Conservation (phyloP, 2,329 filamentous ascomycete species). For the Aureobasidium melanogenum region DNA sequence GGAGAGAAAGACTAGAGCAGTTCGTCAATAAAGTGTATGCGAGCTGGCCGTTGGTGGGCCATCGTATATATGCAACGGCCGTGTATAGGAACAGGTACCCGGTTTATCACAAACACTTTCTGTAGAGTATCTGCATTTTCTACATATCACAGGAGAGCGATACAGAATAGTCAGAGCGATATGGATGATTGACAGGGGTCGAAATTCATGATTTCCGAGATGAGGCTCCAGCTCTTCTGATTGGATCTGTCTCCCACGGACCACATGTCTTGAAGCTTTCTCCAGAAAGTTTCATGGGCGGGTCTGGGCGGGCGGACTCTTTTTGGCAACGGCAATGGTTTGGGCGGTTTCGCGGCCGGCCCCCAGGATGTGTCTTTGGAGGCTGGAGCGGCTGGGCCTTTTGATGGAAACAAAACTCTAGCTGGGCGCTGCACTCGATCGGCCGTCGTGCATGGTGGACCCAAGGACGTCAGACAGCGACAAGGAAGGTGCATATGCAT, state of each 20-base stretch:
- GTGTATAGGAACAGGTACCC: not conserved
- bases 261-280: not conserved
- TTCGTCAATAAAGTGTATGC: slow-evolving; percentile 4
- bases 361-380: not conserved
- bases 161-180: not conserved
- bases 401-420: not conserved
- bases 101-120: not conserved
- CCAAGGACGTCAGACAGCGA: not conserved
- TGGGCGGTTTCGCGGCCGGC: not conserved
- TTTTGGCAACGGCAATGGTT: not conserved
- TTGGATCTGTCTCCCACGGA: not conserved
- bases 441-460: not conserved
- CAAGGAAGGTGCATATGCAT: slow-evolving; percentile 1
- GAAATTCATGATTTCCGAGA: not conserved
- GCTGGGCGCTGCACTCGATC: not conserved
- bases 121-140: too few relatives aligned
- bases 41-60: not conserved
- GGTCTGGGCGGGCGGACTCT: not conserved
- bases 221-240: not conserved
- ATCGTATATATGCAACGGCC: not conserved
- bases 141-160: not conserved
- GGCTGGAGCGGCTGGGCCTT: not conserved
- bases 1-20: not conserved
- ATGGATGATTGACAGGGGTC: not conserved
- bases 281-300: not conserved